Evolutionary conservation across 768 basidiomycete genomes (phyloP).

Genomic region (Pleurotus sapidus): DNA sequence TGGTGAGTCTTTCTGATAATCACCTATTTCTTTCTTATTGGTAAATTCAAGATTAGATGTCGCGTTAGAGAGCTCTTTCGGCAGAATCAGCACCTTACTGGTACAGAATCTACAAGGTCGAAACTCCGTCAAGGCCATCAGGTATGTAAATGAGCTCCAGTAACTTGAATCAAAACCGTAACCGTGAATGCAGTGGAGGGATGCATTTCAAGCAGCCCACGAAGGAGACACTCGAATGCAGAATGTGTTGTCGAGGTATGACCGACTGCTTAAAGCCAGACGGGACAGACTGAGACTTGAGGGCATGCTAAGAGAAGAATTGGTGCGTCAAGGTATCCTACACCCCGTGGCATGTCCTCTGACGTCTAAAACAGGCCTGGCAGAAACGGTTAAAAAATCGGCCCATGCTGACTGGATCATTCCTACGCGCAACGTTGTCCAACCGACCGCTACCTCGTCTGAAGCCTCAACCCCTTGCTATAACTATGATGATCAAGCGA

Average conservation of each 20-base stretch:
- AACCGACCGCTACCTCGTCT: slow-evolving; percentile 78
- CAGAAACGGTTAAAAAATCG: slow-evolving; percentile 48
- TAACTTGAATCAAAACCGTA: not conserved
- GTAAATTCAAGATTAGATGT: slow-evolving; percentile 47
- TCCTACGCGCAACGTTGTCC: slow-evolving; percentile 59
- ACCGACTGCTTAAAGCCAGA: slow-evolving; percentile 49
- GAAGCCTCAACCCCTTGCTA: slow-evolving; percentile 71
- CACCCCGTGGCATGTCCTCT: not conserved
- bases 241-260: slow-evolving; percentile 54
- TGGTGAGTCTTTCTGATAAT: slow-evolving; percentile 38
- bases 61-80: slow-evolving; percentile 56
- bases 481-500: slow-evolving; percentile 65
- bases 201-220: slow-evolving; percentile 50
- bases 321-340: slow-evolving; percentile 37
- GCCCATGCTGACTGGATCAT: slow-evolving; percentile 70
- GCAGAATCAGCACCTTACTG: slow-evolving; percentile 49
- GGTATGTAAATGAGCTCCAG: slow-evolving; percentile 32
- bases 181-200: slow-evolving; percentile 47
- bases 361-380: slow-evolving; percentile 44
- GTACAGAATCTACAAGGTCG: slow-evolving; percentile 42
- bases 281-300: slow-evolving; percentile 48
- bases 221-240: slow-evolving; percentile 47
- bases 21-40: not conserved
- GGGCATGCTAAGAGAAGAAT: slow-evolving; percentile 42
- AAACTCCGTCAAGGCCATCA: slow-evolving; percentile 53